Conservation (phyloP, 352 stramenopile genomes). For the Phytopythium boreale region DNA sequence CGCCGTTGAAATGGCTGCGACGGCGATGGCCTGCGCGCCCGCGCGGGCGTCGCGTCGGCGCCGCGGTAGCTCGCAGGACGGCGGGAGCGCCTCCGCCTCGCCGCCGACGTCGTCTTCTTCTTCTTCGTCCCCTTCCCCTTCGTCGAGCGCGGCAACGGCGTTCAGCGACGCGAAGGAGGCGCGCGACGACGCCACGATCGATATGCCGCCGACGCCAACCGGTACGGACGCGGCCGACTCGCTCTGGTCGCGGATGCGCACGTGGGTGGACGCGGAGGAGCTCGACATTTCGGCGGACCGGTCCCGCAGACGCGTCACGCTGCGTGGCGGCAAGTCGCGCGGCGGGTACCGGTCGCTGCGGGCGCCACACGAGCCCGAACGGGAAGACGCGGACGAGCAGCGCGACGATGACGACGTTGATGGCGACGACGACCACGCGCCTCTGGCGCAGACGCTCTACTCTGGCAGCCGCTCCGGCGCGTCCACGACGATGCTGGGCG, state of each 20-base stretch:
- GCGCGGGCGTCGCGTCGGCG: background rate
- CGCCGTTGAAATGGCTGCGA: background rate
- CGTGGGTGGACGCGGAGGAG: constrained; percentile 1
- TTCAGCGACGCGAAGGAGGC: background rate
- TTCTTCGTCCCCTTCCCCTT: background rate
- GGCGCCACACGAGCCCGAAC: constrained; percentile 17
- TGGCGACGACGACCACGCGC: background rate
- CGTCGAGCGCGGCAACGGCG: background rate
- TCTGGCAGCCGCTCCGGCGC: background rate
- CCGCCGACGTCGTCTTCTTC: background rate
- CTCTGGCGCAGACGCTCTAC: background rate
- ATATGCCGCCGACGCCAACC: background rate
- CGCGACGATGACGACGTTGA: background rate
- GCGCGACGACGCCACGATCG: background rate
- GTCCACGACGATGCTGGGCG: background rate
- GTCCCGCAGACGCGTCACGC: constrained; percentile 26
- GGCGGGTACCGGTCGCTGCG: constrained; percentile 17
- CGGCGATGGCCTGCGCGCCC: background rate
- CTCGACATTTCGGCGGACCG: background rate
- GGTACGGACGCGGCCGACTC: background rate
- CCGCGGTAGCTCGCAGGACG: constrained; percentile 1
- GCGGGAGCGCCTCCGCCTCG: background rate
- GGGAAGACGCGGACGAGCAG: constrained; percentile 14
- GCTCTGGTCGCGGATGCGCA: background rate
- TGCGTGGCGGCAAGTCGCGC: background rate